Evolutionary conservation across 371 early-diverging fungal genomes (phyloP).

Genomic region (Rhizomucor miehei): DNA sequence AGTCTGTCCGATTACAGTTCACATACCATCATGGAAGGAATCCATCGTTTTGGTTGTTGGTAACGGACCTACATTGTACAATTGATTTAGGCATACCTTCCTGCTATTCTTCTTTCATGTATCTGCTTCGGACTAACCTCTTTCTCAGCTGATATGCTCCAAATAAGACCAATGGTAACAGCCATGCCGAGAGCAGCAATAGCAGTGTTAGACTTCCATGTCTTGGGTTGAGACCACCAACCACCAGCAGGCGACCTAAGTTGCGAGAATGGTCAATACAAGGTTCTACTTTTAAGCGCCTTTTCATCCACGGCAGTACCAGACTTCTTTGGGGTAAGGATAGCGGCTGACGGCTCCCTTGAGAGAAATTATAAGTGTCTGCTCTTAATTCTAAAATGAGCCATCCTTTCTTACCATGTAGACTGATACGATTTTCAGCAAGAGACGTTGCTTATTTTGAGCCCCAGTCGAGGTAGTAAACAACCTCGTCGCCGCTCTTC

Average conservation of each 20-base stretch:
- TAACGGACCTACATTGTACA: conserved; percentile 43
- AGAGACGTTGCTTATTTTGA: too few species aligned
- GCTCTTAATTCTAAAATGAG: too few species aligned
- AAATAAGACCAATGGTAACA: conserved; percentile 63
- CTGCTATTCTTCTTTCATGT: neutral
- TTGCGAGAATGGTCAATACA: neutral
- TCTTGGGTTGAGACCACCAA: conserved; percentile 87
- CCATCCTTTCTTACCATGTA: too few species aligned
- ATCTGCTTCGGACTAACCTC: conserved; percentile 52
- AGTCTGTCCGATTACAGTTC: neutral
- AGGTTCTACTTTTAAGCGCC: neutral
- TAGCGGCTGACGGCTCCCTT: conserved; percentile 62
- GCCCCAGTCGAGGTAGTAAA: too few species aligned
- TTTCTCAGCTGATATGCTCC: conserved; percentile 78
- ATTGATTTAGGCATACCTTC: neutral
- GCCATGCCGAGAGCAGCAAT: conserved; percentile 68
- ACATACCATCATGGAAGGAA: conserved; percentile 76
- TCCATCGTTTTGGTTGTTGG: conserved; percentile 74
- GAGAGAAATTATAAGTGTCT: too few species aligned
- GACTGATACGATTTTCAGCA: too few species aligned
- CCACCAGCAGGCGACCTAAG: conserved; percentile 78
- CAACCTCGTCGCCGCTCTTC: too few species aligned
- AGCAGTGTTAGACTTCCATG: conserved; percentile 77
- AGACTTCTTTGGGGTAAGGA: conserved; percentile 67
- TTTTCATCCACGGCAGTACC: conserved; percentile 30